Evolutionary conservation across 257 asterid genomes (phyloP).

Genomic region (Verbena officinalis): DNA sequence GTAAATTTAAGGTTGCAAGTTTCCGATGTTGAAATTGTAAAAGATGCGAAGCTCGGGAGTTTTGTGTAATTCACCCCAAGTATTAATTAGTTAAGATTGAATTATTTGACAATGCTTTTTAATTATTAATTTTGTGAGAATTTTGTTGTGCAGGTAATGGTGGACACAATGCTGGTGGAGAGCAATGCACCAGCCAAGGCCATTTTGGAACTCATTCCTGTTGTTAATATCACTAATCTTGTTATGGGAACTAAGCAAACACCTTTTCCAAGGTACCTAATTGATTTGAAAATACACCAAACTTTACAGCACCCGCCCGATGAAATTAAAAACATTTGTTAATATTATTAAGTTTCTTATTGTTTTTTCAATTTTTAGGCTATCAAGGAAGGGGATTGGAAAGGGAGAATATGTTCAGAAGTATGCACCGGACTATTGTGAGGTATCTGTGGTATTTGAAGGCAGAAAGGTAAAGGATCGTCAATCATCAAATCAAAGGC

Average conservation of each 20-base stretch:
- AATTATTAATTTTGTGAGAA: neutral
- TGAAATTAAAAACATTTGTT: too few species aligned
- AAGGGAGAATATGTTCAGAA: slow-evolving; percentile 70
- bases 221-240: slow-evolving; percentile 60
- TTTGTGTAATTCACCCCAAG: too few species aligned
- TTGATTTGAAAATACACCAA: too few species aligned
- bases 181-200: slow-evolving; percentile 73
- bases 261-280: slow-evolving; percentile 50
- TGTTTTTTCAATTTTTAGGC: slow-evolving; percentile 35
- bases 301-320: too few species aligned
- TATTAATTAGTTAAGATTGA: too few species aligned
- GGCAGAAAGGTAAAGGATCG: slow-evolving; percentile 39
- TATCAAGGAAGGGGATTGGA: slow-evolving; percentile 50
- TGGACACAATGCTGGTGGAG: slow-evolving; percentile 82
- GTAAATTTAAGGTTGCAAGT: too few species aligned
- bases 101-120: too few species aligned
- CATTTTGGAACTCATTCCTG: slow-evolving; percentile 61
- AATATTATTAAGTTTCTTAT: neutral
- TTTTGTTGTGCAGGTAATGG: slow-evolving; percentile 50
- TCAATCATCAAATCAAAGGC: slow-evolving; percentile 28
- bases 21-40: too few species aligned
- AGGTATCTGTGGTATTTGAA: slow-evolving; percentile 52
- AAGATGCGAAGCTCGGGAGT: too few species aligned
- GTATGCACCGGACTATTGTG: slow-evolving; percentile 65
- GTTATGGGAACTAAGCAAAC: slow-evolving; percentile 62